phyloP scores from a whole-genome alignment of 352 stramenopile species.

The Phytophthora pluvialis region DNA sequence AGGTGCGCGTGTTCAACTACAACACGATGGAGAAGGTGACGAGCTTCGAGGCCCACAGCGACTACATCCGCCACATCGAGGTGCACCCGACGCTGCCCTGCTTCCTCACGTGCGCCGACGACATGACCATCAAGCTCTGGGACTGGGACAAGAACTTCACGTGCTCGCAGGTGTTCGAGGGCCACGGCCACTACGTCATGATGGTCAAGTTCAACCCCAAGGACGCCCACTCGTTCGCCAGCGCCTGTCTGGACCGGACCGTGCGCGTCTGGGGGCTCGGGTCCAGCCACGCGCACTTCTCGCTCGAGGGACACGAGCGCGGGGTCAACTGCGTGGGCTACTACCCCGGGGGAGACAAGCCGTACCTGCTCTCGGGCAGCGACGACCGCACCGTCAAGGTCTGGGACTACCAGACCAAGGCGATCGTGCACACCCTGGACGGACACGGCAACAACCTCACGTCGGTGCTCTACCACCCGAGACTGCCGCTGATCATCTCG shows the following conservation, averaged over 20 bases:
- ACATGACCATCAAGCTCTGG: conserved; percentile 99
- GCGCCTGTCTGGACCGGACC: conserved; percentile 96
- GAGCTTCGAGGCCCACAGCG: conserved; percentile 96
- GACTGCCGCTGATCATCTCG: conserved; percentile 98
- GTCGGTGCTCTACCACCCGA: conserved; percentile 98
- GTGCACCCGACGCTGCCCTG: conserved; percentile 98
- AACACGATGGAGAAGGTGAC: conserved; percentile 99
- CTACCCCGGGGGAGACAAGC: conserved; percentile 98
- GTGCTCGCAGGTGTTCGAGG: conserved; percentile 86
- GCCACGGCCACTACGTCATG: conserved; percentile 99
- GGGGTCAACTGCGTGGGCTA: conserved; percentile 99
- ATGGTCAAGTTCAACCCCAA: conserved; percentile 99
- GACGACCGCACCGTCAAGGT: conserved; percentile 98
- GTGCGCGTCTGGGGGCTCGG: conserved; percentile 97
- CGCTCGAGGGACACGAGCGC: conserved; percentile 92
- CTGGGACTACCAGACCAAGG: conserved; percentile 99
- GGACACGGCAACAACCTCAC: conserved; percentile 99
- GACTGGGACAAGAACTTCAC: conserved; percentile 94
- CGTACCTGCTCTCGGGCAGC: conserved; percentile 97
- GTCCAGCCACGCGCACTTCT: conserved; percentile 93
- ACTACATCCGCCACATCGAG: conserved; percentile 98
- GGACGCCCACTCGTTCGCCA: conserved; percentile 99
- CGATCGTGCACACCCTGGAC: conserved; percentile 98
- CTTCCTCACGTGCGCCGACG: conserved; percentile 96
- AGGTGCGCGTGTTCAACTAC: conserved; percentile 99